Conservation (phyloP, 2,329 filamentous ascomycete genomes). For the Raffaelea arxii region DNA sequence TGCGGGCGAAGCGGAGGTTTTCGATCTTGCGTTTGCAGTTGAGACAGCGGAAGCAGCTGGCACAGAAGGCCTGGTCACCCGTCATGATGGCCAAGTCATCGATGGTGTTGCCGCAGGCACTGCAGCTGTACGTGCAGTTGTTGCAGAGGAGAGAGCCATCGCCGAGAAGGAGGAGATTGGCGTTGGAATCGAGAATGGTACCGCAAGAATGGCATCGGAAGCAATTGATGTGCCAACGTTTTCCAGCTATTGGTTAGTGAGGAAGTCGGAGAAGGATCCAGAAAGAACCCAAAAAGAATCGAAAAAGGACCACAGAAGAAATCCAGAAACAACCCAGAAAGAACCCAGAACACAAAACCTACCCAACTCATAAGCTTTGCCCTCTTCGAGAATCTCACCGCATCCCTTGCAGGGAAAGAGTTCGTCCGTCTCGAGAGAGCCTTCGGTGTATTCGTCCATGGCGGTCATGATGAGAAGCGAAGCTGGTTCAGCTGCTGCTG, state of each 20-base stretch:
- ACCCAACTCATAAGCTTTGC: slow-evolving; percentile 97
- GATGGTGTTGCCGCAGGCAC: slow-evolving; percentile 92
- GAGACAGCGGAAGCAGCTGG: slow-evolving; percentile 90
- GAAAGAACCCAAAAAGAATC: not conserved
- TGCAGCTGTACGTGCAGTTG: slow-evolving; percentile 98
- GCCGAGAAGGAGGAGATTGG: slow-evolving; percentile 90
- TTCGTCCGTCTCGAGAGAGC: slow-evolving; percentile 67
- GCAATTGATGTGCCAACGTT: slow-evolving; percentile 98
- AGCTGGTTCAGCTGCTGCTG: no score
- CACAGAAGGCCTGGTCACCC: slow-evolving; percentile 95
- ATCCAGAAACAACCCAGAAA: no score
- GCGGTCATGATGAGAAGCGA: slow-evolving; percentile 33
- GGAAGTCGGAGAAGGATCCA: not conserved
- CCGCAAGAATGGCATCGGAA: slow-evolving; percentile 95
- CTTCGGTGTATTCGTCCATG: slow-evolving; percentile 54
- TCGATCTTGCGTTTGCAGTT: slow-evolving; percentile 99
- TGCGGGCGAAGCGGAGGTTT: slow-evolving; percentile 93
- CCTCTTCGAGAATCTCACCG: slow-evolving; percentile 96
- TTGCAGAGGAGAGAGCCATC: slow-evolving; percentile 98
- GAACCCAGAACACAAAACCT: slow-evolving; percentile 21
- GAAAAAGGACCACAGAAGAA: not conserved
- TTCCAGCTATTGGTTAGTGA: slow-evolving; percentile 56
- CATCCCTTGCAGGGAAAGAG: slow-evolving; percentile 87
- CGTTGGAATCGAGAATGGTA: slow-evolving; percentile 94
- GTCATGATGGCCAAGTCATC: slow-evolving; percentile 96